Conservation (phyloP, 2,329 filamentous ascomycete species). For the Trichoderma koningiopsis region DNA sequence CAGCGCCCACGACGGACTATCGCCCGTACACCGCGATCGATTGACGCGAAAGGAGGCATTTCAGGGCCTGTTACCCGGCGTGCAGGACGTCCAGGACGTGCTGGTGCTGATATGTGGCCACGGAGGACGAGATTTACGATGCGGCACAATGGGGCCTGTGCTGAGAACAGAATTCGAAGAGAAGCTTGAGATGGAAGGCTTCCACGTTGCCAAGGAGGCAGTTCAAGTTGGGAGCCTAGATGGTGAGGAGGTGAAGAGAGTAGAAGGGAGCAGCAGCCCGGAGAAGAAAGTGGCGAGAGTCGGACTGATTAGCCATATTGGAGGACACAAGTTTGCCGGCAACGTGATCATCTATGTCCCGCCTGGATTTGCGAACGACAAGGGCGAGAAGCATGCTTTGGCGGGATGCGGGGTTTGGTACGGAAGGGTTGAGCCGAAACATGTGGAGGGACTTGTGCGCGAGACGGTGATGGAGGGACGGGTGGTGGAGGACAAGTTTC, state of each 20-base stretch:
- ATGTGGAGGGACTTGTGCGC: slow-evolving; percentile 74
- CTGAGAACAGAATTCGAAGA: slow-evolving; percentile 70
- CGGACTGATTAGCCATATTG: slow-evolving; percentile 75
- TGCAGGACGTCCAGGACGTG: slow-evolving; percentile 66
- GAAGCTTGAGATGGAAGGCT: slow-evolving; percentile 54
- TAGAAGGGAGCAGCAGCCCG: slow-evolving; percentile 29
- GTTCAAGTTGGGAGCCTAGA: slow-evolving; percentile 39
- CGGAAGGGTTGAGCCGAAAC: slow-evolving; percentile 71
- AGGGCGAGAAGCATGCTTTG: slow-evolving; percentile 56
- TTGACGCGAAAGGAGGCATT: slow-evolving; percentile 54
- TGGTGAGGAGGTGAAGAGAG: slow-evolving; percentile 24
- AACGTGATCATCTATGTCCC: slow-evolving; percentile 83
- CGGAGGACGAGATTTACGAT: slow-evolving; percentile 76
- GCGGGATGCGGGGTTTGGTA: slow-evolving; percentile 80
- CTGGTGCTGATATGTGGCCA: slow-evolving; percentile 89
- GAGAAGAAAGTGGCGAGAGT: slow-evolving; percentile 56
- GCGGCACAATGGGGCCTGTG: slow-evolving; percentile 76
- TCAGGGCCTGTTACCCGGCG: slow-evolving; percentile 54
- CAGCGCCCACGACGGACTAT: slow-evolving; percentile 59
- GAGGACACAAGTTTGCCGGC: slow-evolving; percentile 83
- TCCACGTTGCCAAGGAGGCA: slow-evolving; percentile 51
- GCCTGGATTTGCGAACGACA: slow-evolving; percentile 47
- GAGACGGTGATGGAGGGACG: slow-evolving; percentile 70
- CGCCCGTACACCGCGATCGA: slow-evolving; percentile 58
- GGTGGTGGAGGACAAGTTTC: slow-evolving; percentile 70